Base-by-base conservation (phyloP, 768 basidiomycete genomes). In the Cystofilobasidium bisporidii region DNA sequence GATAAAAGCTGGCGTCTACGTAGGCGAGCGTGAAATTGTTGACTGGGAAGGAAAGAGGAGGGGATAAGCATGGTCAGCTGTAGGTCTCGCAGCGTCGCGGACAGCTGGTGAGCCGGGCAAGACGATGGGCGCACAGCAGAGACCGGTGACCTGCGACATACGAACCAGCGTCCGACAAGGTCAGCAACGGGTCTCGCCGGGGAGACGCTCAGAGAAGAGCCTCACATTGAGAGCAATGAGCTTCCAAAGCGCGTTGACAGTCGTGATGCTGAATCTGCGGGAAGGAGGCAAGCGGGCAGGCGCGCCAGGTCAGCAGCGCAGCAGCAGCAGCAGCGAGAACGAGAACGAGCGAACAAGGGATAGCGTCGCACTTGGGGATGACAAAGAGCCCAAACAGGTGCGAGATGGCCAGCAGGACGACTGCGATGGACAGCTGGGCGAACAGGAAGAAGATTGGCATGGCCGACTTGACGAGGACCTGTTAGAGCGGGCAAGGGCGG, bases 1-100 rank as follows among this genome's bases (percentile, higher is more conserved):
- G 50, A 77, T 94, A 92, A 78, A 94, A 91, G 0, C 91, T 92
- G 17, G 90, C 89, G 65, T 92, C 91, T 72, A 96, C 92, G 73
- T 88, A 90, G 84, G 91, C 89, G 67, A 93, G 82, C 47, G 88
- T 91, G 75, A 85, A 91, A 76, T 92, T 93, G 78, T 88, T 67
- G 63, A 61, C 50, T 18, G 33, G 55, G 20, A 14, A 14, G 48
- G 32, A 71, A 71, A 59, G 73, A 73, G 38, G 15, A 1, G 26
- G 45, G 61, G 62, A 32, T 58, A 12, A 58, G 32, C 15, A 20
- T 26, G 14, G 6, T 55, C 24, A 15, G 30, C 26, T 9, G 5
- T 3, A 12, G 43, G 24, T 33, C 24, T 18, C 9, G 36, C 30
- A 32, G 17, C 36, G 30, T 18, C 14, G 1, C 15, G 4, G 28